phyloP scores from a whole-genome alignment of 2,329 filamentous ascomycete species.

The Botrytis byssoidea region DNA sequence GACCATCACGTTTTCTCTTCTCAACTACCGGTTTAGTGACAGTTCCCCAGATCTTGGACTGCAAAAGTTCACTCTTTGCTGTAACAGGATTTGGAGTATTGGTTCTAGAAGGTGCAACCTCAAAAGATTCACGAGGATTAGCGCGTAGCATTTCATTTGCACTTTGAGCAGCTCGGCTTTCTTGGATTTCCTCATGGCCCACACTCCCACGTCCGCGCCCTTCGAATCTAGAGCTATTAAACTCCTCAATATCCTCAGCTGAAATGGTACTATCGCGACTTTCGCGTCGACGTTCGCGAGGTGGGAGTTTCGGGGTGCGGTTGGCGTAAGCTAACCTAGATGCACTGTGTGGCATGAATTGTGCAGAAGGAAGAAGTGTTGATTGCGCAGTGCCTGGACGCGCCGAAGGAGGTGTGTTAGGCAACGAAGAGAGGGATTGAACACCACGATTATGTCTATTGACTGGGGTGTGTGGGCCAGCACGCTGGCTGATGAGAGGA shows the following conservation, averaged over 20 bases:
- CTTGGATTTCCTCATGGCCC: slow-evolving; percentile 62
- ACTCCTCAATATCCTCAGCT: slow-evolving; percentile 56
- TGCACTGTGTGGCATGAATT: slow-evolving; percentile 62
- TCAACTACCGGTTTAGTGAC: slow-evolving; percentile 51
- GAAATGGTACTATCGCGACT: slow-evolving; percentile 87
- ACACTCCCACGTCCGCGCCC: slow-evolving; percentile 38
- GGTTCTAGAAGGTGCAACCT: slow-evolving; percentile 36
- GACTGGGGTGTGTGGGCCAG: slow-evolving; percentile 45
- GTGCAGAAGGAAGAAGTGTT: slow-evolving; percentile 59
- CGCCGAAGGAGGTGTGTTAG: slow-evolving; percentile 66
- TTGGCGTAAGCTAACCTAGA: slow-evolving; percentile 45
- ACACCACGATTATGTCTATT: slow-evolving; percentile 70
- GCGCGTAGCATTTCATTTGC: slow-evolving; percentile 73
- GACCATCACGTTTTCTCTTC: slow-evolving; percentile 36
- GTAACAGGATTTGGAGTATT: slow-evolving; percentile 43
- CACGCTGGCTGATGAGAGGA: slow-evolving; percentile 43
- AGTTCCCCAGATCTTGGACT: slow-evolving; percentile 63
- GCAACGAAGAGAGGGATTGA: slow-evolving; percentile 82
- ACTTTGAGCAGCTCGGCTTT: slow-evolving; percentile 75
- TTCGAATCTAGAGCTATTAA: slow-evolving; percentile 50
- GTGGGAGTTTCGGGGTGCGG: slow-evolving; percentile 28
- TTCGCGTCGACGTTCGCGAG: slow-evolving; percentile 59
- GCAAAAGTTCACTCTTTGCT: slow-evolving; percentile 47
- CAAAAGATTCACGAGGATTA: slow-evolving; percentile 45
- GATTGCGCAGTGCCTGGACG: slow-evolving; percentile 46